Evolutionary conservation across 495 filamentous ascomycete genomes (phyloP), one percentile per base, ranked within the genome.

Genomic region (Talaromyces stipitatus): DNA sequence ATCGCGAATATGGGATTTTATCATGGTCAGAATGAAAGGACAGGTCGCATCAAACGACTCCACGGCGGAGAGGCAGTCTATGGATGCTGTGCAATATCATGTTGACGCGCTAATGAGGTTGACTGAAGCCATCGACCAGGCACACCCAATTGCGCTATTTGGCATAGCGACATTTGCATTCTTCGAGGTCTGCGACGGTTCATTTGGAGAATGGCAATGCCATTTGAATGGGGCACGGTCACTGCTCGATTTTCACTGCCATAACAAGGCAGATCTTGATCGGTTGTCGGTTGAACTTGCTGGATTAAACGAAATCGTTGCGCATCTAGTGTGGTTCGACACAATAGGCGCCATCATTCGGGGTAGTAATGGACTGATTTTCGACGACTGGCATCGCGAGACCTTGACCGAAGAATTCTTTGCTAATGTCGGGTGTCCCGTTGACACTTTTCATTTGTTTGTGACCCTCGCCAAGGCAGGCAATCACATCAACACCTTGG

Each of bases 161-260:
- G 69, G 67, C 0, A 71, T 71, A 9, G 69, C 66, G 0, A 68
- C 67, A 4, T 70, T 71, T 26, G 67, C 69, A 2, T 68, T 71
- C 20, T 70, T 71, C 33, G 69, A 70, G 51, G 66, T 71, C 0
- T 70, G 67, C 38, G 66, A 66, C 16, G 67, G 65, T 2, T 62
- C 65, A 3, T 71, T 69, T 45, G 69, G 69, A 2, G 60, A 62
- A 46, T 71, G 69, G 69, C 64, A 68, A 41, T 60, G 65, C 20
- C 69, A 71, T 61, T 58, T 71, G 12, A 64, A 68, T 36, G 69
- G 69, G 9, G 69, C 69, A 3, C 64, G 66, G 54, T 71, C 67
- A 4, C 53, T 71, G 14, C 64, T 71, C 1, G 69, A 71, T 45
- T 58, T 68, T 5, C 69, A 71, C 46, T 71, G 69, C 50, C 59